Evolutionary conservation across 768 basidiomycete genomes (phyloP), one percentile per base, ranked within the genome.

Genomic region (Amanita pallidorosea): DNA sequence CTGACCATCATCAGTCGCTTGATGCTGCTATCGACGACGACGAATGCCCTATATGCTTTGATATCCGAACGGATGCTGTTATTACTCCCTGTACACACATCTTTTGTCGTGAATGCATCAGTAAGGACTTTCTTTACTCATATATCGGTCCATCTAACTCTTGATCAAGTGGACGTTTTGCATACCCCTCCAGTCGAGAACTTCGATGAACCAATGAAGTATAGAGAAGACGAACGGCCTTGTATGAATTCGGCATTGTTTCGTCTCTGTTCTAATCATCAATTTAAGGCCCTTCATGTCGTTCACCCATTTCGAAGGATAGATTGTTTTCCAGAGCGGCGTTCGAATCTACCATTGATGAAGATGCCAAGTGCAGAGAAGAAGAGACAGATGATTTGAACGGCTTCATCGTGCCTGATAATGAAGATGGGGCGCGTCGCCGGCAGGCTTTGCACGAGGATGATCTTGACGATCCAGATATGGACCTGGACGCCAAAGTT

Each of bases 11-110:
- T 5, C 54, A 82, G 77, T 75, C 75, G 15, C 55, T 56, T 1
- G 69, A 77, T 54, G 72, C 73, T 7, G 68, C 69, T 12, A 68
- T 70, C 1, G 74, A 77, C 20, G 69, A 72, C 8, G 78, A 80
- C 38, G 79, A 82, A 51, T 88, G 86, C 56, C 73, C 81, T 0
- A 76, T 88, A 49, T 87, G 85, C 60, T 76, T 75, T 53, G 85
- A 87, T 51, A 61, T 63, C 3, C 68, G 77, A 58, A 73, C 69
- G 1, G 70, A 79, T 47, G 67, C 80, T 13, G 66, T 79, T 17
- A 60, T 86, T 36, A 84, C 83, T 0, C 56, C 69, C 0, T 88
- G 86, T 57, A 61, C 61, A 1, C 85, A 86, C 56, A 62, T 72
- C 1, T 86, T 83, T 63, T 86, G 85, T 60, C 67, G 69, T 6